Conservation (phyloP, 2,329 filamentous ascomycete genomes). For the Fusarium cyanostomum region DNA sequence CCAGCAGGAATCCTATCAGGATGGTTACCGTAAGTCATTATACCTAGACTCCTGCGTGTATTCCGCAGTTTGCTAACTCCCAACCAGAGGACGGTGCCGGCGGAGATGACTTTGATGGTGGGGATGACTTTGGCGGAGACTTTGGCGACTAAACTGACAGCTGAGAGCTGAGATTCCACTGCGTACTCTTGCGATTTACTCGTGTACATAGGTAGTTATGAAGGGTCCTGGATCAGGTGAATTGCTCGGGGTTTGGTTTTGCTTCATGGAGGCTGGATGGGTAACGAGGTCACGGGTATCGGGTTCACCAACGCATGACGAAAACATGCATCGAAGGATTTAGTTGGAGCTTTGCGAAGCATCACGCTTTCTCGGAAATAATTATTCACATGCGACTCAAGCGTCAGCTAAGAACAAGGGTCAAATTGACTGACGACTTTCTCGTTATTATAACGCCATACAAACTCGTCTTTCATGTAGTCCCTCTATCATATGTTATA, state of each 20-base stretch:
- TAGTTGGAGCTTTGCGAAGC: not conserved
- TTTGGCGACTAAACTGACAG: constrained; percentile 19
- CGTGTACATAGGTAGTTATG: constrained; percentile 14
- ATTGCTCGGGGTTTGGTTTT: constrained; percentile 2
- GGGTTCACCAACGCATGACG: not conserved
- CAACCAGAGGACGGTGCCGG: constrained; percentile 45
- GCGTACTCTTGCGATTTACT: not conserved
- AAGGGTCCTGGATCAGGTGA: not conserved
- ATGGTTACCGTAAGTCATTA: constrained; percentile 53
- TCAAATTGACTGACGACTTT: constrained; percentile 3
- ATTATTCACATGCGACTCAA: not conserved
- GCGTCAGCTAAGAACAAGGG: not conserved
- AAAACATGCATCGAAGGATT: not conserved
- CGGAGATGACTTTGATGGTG: constrained; percentile 38
- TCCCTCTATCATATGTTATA: not conserved
- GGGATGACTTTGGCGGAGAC: constrained; percentile 37
- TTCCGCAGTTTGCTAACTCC: constrained; percentile 25
- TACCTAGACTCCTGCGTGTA: not conserved
- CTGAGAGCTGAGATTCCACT: not conserved
- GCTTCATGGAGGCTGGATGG: constrained; percentile 13
- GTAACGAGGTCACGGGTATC: constrained; percentile 1
- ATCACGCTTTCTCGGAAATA: not conserved
- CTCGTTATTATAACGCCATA: constrained; percentile 1
- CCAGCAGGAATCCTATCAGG: constrained; percentile 65
- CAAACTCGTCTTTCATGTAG: constrained; percentile 5